Base-by-base conservation (phyloP, 2,329 filamentous ascomycete species). In the Monosporascus sp. region DNA sequence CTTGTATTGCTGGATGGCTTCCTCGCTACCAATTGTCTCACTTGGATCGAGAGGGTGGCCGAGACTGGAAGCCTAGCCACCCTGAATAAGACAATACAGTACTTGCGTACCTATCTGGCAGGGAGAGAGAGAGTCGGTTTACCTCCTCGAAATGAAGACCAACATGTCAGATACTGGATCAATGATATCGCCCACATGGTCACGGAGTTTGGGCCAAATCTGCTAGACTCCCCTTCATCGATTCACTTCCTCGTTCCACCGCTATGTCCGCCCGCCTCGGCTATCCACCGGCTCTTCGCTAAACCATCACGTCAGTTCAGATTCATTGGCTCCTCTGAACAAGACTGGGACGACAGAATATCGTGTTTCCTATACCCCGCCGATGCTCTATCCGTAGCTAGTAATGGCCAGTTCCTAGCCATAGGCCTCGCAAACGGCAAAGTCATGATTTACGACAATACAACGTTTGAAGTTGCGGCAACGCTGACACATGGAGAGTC, bases 281-380 rank as follows among this genome's bases (percentile, higher is more conserved):
- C 45, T n/a, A 43, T 53, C 11, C 31, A 44, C 24, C 41, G 35
- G 20, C 8, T 26, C 11, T 53, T 44, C 28, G 20, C 37, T 15
- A 37, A 51, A 20, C 14, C 38, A 35, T 46, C 20, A n/a, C 15
- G 48, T 26, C 35, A 46, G 15, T 24, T 51, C 17, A 35, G 17
- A 38, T 11, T 53, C 31, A 20, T 53, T 26, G 49, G 48, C 24
- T 17, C 37, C 20, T 45, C 38, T 3, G 48, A 51, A 18, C 9
- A 53, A 28, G 38, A 50, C 26, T 53, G 51, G 51, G 48, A 53
- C 37, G 51, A 51, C 35, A 26, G 51, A 31, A 51, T 49, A 3
- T 50, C 51, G 17, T 53, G 51, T 18, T 40, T 53, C 14, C 15
- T 38, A 15, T 49, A 40, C 26, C 18, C 31, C n/a, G 28, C 22